Conservation (phyloP, 129 eudicot genomes). For the Arctium minus region DNA sequence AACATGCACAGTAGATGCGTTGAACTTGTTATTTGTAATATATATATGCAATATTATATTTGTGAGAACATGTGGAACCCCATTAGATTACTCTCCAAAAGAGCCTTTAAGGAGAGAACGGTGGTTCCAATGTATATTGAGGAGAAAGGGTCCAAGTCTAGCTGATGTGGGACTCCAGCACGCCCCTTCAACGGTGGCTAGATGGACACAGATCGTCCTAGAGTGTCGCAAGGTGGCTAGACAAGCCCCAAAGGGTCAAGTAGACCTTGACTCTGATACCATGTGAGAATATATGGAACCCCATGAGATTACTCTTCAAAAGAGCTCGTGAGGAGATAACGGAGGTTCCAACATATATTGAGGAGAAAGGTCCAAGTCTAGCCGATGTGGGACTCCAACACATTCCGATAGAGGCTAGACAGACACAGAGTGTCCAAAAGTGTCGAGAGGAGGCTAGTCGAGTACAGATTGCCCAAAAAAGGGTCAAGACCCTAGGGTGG, state of each 20-base stretch:
- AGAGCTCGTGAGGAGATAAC: not conserved
- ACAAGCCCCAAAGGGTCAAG: not conserved
- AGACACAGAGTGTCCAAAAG: not conserved
- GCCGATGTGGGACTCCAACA: not conserved
- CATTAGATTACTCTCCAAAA: not conserved
- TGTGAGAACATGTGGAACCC: not conserved
- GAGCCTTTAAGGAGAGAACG: not conserved
- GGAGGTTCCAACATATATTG: not conserved
- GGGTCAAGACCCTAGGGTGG: not conserved
- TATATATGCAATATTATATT: not conserved
- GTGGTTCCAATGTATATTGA: not conserved
- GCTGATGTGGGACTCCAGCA: not conserved
- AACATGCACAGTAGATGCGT: not conserved
- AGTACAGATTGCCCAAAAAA: not conserved
- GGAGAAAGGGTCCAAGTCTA: not conserved
- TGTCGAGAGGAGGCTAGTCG: not conserved
- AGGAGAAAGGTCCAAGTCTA: not conserved
- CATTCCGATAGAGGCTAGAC: not conserved
- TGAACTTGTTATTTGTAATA: not conserved
- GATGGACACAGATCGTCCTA: not conserved
- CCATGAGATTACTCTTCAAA: not conserved
- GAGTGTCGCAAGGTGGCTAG: not conserved
- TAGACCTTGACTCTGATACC: too few relatives aligned
- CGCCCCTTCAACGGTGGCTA: not conserved
- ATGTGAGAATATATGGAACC: not conserved